Evolutionary conservation across 192 early-diverging fungal genomes (phyloP).

Genomic region (Coemansia sp.): DNA sequence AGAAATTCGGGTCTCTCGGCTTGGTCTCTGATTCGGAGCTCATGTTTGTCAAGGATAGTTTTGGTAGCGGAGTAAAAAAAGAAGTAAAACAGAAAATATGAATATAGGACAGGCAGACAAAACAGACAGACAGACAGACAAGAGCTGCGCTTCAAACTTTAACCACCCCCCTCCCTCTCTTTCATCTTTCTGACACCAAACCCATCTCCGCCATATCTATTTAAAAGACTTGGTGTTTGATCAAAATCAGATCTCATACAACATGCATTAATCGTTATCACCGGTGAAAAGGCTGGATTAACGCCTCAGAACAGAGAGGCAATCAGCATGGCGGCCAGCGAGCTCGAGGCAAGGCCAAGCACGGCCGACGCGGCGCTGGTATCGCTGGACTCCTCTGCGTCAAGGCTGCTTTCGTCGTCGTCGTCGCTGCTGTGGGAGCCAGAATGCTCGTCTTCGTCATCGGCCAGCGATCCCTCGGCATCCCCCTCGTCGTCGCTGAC

Average conservation of each 20-base stretch:
- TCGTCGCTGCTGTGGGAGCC: slow-evolving; percentile 11
- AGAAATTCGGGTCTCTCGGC: slow-evolving; percentile 5
- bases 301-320: slow-evolving; percentile 11
- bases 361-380: not conserved
- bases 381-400: slow-evolving; percentile 14
- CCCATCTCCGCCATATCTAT: no score
- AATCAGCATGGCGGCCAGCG: slow-evolving; percentile 11
- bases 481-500: not conserved
- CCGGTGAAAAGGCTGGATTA: no score
- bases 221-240: no score
- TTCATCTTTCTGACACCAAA: no score
- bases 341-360: slow-evolving; percentile 1
- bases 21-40: not conserved
- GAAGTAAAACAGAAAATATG: not conserved
- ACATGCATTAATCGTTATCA: no score
- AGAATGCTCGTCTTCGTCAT: slow-evolving; percentile 5
- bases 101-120: not conserved
- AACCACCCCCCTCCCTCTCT: no score
- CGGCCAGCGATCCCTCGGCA: slow-evolving; percentile 11
- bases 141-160: no score
- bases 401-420: slow-evolving; percentile 7
- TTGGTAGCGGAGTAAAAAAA: no score
- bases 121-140: no score
- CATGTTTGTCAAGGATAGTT: not conserved
- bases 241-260: no score